phyloP scores from a whole-genome alignment of 371 early-diverging fungal genomes.

The Circinella minor region DNA sequence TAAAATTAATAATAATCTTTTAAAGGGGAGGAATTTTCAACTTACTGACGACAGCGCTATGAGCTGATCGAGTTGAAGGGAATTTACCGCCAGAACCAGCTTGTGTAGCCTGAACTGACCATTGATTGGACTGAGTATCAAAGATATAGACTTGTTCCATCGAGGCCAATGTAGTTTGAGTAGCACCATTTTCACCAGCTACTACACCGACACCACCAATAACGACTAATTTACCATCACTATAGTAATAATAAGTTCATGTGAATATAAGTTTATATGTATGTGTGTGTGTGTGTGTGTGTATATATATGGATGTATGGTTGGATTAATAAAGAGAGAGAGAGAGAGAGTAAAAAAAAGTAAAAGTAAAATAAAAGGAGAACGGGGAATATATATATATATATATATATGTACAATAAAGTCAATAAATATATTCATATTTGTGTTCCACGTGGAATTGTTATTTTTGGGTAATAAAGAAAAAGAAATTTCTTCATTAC shows the following conservation, averaged over 20 bases:
- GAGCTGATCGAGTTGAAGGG: constrained; percentile 36
- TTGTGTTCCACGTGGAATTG: background rate
- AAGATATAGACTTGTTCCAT: constrained; percentile 25
- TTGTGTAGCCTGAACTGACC: constrained; percentile 25
- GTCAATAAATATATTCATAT: constrained; percentile 9
- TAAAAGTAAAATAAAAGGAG: background rate
- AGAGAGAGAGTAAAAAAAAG: constrained; percentile 4
- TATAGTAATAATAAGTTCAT: constrained; percentile 1
- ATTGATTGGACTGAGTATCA: constrained; percentile 30
- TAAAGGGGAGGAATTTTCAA: background rate
- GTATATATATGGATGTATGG: no score
- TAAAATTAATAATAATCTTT: background rate
- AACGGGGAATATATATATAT: no score
- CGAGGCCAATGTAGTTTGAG: constrained; percentile 13
- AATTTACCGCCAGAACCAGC: background rate
- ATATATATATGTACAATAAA: background rate
- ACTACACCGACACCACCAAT: constrained; percentile 40
- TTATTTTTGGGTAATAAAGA: background rate
- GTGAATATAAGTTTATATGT: no score
- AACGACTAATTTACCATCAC: constrained; percentile 46
- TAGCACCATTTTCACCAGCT: constrained; percentile 9
- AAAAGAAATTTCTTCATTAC: no score
- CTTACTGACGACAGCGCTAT: constrained; percentile 48
- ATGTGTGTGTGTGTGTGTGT: no score
- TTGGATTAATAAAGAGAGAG: background rate